Conservation (phyloP, 1,284 basidiomycete species). For the Moniliella sp. region DNA sequence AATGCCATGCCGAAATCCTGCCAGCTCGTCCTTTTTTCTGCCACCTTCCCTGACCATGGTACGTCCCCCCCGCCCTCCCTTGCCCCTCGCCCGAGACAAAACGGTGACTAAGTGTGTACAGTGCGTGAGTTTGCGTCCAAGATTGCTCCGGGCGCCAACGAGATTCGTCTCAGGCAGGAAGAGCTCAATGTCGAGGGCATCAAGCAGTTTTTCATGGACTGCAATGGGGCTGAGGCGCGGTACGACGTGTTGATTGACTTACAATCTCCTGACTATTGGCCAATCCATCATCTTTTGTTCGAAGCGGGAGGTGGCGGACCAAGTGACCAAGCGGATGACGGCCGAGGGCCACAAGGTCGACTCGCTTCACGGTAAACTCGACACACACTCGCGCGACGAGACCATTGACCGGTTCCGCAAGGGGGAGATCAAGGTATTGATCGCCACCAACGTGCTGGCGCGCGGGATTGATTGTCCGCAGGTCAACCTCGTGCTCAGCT, state of each 20-base stretch:
- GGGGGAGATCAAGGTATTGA: slow-evolving; percentile 85
- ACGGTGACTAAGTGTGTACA: too few relatives aligned
- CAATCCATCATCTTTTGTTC: slow-evolving; percentile 87
- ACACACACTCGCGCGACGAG: slow-evolving; percentile 62
- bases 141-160: slow-evolving; percentile 82
- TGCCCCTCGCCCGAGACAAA: too few relatives aligned
- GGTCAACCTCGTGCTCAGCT: slow-evolving; percentile 63
- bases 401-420: slow-evolving; percentile 88
- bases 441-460: slow-evolving; percentile 95
- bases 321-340: slow-evolving; percentile 71
- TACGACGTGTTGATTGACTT: slow-evolving; percentile 81
- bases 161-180: slow-evolving; percentile 85
- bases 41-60: slow-evolving; percentile 85
- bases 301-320: slow-evolving; percentile 64
- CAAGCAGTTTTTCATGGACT: slow-evolving; percentile 90
- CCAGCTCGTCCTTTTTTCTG: slow-evolving; percentile 89
- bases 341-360: slow-evolving; percentile 86
- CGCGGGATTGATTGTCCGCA: slow-evolving; percentile 95
- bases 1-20: slow-evolving; percentile 47
- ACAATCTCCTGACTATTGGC: slow-evolving; percentile 73
- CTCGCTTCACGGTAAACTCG: slow-evolving; percentile 81
- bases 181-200: slow-evolving; percentile 86
- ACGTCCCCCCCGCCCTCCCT: too few relatives aligned
- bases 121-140: slow-evolving; percentile 74
- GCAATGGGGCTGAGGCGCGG: slow-evolving; percentile 59